Conservation (phyloP, 1,139 yeast species). For the Yamadazyma oceani region DNA sequence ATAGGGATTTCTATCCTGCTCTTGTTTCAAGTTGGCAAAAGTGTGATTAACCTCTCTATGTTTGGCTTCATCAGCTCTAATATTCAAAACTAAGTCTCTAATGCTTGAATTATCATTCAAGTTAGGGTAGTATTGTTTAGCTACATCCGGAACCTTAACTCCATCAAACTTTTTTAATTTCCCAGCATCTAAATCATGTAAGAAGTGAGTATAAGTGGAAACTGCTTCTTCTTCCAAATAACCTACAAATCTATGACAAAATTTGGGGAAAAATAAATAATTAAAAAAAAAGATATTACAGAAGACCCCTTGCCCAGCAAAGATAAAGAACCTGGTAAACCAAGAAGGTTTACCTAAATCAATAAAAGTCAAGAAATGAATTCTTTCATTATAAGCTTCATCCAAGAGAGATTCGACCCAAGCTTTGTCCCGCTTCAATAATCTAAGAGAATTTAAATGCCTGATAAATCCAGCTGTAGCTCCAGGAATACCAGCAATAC, state of each 20-base stretch:
- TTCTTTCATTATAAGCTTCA: slow-evolving; percentile 78
- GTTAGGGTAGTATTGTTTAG: slow-evolving; percentile 64
- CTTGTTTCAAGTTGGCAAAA: slow-evolving; percentile 60
- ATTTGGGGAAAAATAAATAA: slow-evolving; percentile 59
- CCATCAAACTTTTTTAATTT: slow-evolving; percentile 50
- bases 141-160: slow-evolving; percentile 54
- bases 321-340: slow-evolving; percentile 56
- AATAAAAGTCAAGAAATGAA: slow-evolving; percentile 72
- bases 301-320: slow-evolving; percentile 71
- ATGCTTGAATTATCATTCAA: slow-evolving; percentile 49
- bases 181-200: slow-evolving; percentile 56
- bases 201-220: slow-evolving; percentile 61
- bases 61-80: slow-evolving; percentile 68
- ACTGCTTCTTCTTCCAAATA: slow-evolving; percentile 81
- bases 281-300: slow-evolving; percentile 63
- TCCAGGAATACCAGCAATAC: slow-evolving; percentile 80
- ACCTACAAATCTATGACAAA: slow-evolving; percentile 78
- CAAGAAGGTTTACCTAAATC: slow-evolving; percentile 64
- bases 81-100: slow-evolving; percentile 57
- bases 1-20: slow-evolving; percentile 65
- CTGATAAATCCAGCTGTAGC: slow-evolving; percentile 72
- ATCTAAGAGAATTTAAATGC: slow-evolving; percentile 61
- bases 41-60: slow-evolving; percentile 80
- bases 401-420: slow-evolving; percentile 76
- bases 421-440: slow-evolving; percentile 66